Conservation (phyloP, 768 basidiomycete genomes). For the Solioccasus polychromus region DNA sequence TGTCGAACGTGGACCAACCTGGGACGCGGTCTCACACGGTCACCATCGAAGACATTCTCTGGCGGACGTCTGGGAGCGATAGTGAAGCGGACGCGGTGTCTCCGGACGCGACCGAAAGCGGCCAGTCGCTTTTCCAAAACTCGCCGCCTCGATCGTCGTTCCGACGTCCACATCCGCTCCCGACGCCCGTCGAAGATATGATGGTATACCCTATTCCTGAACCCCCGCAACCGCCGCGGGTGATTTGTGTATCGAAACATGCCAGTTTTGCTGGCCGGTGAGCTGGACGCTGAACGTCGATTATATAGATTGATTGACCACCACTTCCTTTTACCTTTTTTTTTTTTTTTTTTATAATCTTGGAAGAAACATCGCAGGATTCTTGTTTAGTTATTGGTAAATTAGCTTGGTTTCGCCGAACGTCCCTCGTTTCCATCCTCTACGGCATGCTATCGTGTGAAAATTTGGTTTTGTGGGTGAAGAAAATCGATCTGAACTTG, state of each 20-base stretch:
- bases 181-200: conserved; percentile 57
- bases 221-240: conserved; percentile 4
- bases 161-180: conserved; percentile 45
- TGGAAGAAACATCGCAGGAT: neutral
- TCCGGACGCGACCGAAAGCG: conserved; percentile 21
- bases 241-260: conserved; percentile 25
- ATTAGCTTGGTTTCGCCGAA: conserved; percentile 7
- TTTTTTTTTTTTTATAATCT: neutral
- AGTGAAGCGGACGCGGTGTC: conserved; percentile 19
- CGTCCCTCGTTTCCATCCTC: neutral
- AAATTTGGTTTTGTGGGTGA: no score
- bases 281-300: conserved; percentile 2
- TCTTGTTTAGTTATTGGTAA: conserved; percentile 28
- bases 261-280: conserved; percentile 32
- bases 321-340: neutral
- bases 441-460: conserved; percentile 16
- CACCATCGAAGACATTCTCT: conserved; percentile 24
- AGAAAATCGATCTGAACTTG: no score
- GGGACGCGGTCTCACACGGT: conserved; percentile 27
- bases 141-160: conserved; percentile 12
- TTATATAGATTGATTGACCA: conserved; percentile 2
- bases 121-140: conserved; percentile 9
- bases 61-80: conserved; percentile 24
- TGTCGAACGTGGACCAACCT: conserved; percentile 24
- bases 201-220: conserved; percentile 23